Evolutionary conservation across 192 early-diverging fungal species (phyloP).

Genomic region (Pilaira anomala): DNA sequence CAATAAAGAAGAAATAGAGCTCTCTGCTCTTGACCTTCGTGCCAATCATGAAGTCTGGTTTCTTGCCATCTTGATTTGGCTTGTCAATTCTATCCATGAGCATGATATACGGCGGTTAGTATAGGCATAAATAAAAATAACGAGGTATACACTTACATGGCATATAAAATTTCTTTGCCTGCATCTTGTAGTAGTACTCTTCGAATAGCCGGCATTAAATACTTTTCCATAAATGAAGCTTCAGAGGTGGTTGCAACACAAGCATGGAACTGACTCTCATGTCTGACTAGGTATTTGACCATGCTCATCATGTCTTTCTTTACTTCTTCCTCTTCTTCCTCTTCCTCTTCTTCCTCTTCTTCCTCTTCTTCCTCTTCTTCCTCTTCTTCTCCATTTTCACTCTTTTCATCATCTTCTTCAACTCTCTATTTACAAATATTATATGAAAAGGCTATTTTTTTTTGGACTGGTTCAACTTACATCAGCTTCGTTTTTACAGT

Average conservation of each 20-base stretch:
- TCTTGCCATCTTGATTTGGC: not conserved
- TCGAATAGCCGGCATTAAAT: not conserved
- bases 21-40: not conserved
- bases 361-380: not conserved
- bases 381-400: not conserved
- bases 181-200: not conserved
- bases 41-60: constrained; percentile 1
- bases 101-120: no score
- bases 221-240: not conserved
- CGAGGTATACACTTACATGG: constrained; percentile 2
- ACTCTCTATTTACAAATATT: no score
- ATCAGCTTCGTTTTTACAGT: constrained; percentile 1
- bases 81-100: not conserved
- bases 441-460: no score
- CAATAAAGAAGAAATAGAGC: not conserved
- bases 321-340: no score
- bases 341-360: no score
- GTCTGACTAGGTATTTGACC: constrained; percentile 1
- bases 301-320: not conserved
- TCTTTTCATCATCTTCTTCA: not conserved
- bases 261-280: not conserved
- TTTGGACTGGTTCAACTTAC: constrained; percentile 4
- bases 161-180: not conserved
- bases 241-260: not conserved
- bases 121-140: not conserved